These are phyloP conservation scores for Psilocybe sp. DNA, from an alignment of 768 basidiomycete genomes.

Conservation along the genomic window DNA sequence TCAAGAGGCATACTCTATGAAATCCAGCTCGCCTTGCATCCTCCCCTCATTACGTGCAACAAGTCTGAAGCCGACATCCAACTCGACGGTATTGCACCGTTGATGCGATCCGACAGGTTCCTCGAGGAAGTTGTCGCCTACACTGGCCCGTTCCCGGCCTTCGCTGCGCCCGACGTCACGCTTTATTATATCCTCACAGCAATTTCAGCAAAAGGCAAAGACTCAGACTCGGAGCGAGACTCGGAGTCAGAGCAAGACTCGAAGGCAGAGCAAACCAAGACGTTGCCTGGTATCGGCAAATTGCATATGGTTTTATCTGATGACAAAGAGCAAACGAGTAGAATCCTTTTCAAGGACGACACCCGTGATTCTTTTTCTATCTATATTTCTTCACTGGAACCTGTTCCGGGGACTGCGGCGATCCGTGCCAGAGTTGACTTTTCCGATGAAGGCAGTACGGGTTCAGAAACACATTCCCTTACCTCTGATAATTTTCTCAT, in stretches of 20 bases:
- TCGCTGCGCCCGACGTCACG: not conserved
- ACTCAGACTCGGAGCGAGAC: not conserved
- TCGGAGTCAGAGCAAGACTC: too few species aligned
- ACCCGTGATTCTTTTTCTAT: not conserved
- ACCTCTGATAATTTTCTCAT: conserved; percentile 5
- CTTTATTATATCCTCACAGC: conserved; percentile 9
- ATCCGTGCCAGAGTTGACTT: conserved; percentile 3
- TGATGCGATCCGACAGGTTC: not conserved
- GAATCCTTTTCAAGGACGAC: not conserved
- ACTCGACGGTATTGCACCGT: not conserved
- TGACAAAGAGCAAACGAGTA: conserved; percentile 9
- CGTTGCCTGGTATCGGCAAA: not conserved
- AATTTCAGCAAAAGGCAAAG: not conserved
- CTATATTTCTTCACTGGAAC: not conserved
- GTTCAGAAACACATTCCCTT: conserved; percentile 1
- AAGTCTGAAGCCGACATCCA: conserved; percentile 2
- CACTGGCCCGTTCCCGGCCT: conserved; percentile 4
- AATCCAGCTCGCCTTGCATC: conserved; percentile 3
- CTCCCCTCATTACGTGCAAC: conserved; percentile 7
- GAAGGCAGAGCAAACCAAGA: not conserved
- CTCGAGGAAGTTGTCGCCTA: conserved; percentile 7
- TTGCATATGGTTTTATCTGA: conserved; percentile 7
- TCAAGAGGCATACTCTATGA: conserved; percentile 2
- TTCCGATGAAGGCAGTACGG: not conserved
- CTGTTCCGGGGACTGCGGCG: not conserved